These are phyloP conservation scores for Boletus sp. DNA, from an alignment of 1,284 basidiomycete species.

Conservation along the genomic window DNA sequence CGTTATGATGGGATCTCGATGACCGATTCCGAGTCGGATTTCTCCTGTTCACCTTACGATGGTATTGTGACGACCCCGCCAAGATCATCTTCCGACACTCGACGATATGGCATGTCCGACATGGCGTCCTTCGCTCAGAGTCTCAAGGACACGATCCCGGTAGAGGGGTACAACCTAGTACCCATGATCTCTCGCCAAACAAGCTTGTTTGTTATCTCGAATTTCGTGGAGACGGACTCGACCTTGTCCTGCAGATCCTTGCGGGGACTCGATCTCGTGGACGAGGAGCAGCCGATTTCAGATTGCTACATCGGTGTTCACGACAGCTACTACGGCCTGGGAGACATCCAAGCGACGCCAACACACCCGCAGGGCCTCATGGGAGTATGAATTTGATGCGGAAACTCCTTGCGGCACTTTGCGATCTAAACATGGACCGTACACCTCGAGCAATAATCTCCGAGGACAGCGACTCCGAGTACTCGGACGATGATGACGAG, in stretches of 20 bases:
- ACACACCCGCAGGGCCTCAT: not conserved
- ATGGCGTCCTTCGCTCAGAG: slow-evolving; percentile 8
- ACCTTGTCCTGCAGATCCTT: not conserved
- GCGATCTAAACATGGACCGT: slow-evolving; percentile 12
- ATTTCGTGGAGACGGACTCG: not conserved
- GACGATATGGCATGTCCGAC: slow-evolving; percentile 15
- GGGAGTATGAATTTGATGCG: slow-evolving; percentile 13
- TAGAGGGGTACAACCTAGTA: not conserved
- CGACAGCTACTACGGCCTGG: not conserved
- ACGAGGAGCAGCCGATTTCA: not conserved
- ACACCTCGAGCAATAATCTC: slow-evolving; percentile 8
- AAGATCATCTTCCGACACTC: not conserved
- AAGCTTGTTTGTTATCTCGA: not conserved
- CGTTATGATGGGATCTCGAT: not conserved
- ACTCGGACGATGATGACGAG: not conserved
- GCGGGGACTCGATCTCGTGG: not conserved
- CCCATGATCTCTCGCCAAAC: not conserved
- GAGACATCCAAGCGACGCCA: not conserved
- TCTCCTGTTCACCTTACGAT: not conserved
- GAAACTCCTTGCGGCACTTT: slow-evolving; percentile 19
- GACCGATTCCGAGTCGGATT: not conserved
- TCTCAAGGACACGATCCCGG: slow-evolving; percentile 1
- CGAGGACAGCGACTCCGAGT: slow-evolving; percentile 10
- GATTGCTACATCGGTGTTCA: not conserved
- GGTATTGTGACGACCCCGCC: not conserved